Evolutionary conservation across 805 yeast genomes (phyloP), one percentile per base, ranked within the genome.

Genomic region (Sugiyamaella marilandica): DNA sequence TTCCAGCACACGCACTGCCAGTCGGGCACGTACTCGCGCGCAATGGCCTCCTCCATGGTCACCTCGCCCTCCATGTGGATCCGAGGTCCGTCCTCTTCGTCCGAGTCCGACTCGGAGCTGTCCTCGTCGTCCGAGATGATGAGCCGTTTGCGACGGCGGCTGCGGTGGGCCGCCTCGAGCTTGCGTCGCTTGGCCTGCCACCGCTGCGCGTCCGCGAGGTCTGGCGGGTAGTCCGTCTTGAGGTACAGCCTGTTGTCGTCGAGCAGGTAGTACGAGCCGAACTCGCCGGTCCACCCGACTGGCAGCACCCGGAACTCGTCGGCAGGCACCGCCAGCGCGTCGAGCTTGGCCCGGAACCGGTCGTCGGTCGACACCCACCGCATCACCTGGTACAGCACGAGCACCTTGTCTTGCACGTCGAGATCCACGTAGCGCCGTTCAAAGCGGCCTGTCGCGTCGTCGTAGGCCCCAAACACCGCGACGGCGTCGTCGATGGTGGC

Each of bases 181-280:
- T 51, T 51, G 19, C 14, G 39, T 21, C 21, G 10, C 41, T 47
- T 45, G 2, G 35, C 36, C 43, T 33, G 10, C 44, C 16, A 24
- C 18, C 45, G 50, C 44, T 2, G 24, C 32, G 50, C 62, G 18
- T 58, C 58, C 13, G 54, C 52, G 1, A 49, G 26, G 18, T 55
- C 49, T 10, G 59, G 58, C 5, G 24, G 48, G 10, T 14, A 46
- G 37, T 59, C 63, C n/a, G 45, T 35, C 26, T 51, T 62, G 26
- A 53, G 35, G 49, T 69, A 69, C 3, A 69, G 55, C 16, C 72
- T 56, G 34, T 68, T 68, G 54, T 69, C 72, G 36, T 70, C 72
- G n/a, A 69, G 59, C 14, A 69, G 55, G 47, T 57, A 68, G 50
- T 64, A 69, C 8, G 59, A 36, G 34, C 63, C 65, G 33, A 54